Evolutionary conservation across 2,329 filamentous ascomycete species (phyloP), one percentile per base, ranked within the genome.

Genomic region (Elsinoe fawcettii): DNA sequence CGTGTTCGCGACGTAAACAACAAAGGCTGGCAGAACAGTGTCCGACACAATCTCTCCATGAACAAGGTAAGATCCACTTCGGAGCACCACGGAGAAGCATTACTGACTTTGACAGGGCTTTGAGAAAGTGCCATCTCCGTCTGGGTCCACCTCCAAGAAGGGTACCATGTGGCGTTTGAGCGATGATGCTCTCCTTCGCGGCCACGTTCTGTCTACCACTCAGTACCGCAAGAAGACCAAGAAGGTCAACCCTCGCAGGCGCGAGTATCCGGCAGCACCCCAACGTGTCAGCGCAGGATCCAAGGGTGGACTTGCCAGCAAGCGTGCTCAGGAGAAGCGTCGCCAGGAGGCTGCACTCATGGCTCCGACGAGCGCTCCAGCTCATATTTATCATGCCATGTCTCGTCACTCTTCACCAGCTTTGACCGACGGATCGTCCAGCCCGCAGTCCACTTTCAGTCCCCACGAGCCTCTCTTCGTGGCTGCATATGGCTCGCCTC

Each of bases 11-110:
- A 79, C 46, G 78, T 77, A 6, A 69, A 70, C 54, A 73, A 71
- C 3, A 74, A 71, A 44, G 92, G 91, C 8, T 97, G 92, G 92
- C 87, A 92, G 73, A 97, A 96, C 71, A 95, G 89, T 69, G 95
- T 97, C 62, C 83, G 92, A 1, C 92, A 97, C 70, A 97, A 97
- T 64, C 76, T 97, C 6, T 96, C 90, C 49, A 96, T 97, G 91
- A 97, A 97, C 65, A 80, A 80, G 60, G 92, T 96, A 82, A 73
- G 83, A 77, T 14, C 46, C 56, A 25, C 54, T 12, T 20, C 47
- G 30, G n/a, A 23, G 34, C 43, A 23, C 18, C 25, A 27, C 25
- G 20, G 12, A 44, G 3, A 5, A 23, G 5, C 37, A 20, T 11
- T 55, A 43, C 63, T 62, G 53, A 65, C 57, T 37, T 39, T 55